Base-by-base conservation (phyloP, 169 alveolate genomes). In the Eimeria maxima region DNA sequence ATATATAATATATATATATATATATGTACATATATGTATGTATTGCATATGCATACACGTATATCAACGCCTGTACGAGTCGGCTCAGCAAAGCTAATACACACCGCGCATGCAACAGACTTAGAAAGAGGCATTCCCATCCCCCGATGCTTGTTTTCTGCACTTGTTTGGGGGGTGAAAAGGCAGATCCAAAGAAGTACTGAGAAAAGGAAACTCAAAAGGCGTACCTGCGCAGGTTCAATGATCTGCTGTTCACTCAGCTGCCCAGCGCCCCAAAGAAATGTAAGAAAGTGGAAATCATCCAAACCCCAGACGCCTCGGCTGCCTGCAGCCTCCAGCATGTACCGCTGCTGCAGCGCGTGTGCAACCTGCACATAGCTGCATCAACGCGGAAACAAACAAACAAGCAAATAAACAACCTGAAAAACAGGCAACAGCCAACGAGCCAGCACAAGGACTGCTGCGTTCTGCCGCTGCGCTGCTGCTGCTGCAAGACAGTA, bases 301-400 rank as follows among this genome's bases (percentile, higher is more conserved):
- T 99, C 99, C 50, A 99, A 97, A 16, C 99, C 99, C 99, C 99
- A 99, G 57, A 99, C 99, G 10, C 99, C 99, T 95, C 99, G 99
- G 45, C 99, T 98, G 13, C 99, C 99, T 0, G 99, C 99, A 6
- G 99, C 99, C 96, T 99, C 99, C 45, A 99, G 98, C 84, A 98
- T 98, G 96, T 99, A 99, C 67, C 98, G 96, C 63, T 97, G 97
- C 96, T 99, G 99, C 44, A 99, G 97, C 94, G 98, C 98, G 96
- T 99, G 99, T 95, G 99, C 98, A 60, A 99, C 97, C 69, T 97
- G 97, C 47, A 99, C 97, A 96, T 99, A 99, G 87, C 99, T 99
- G 87, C 50, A 73, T 55, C n/a, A 50, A 13, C 2, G 22, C 67
- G 7, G 90, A 47, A 45, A 18, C 33, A 42, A 53, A 50, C 24